Percentiles rank a stretch among this genome's conserved stretches.
phyloP scores from a whole-genome alignment of 345 rosid genomes.

The Brassica juncea region DNA sequence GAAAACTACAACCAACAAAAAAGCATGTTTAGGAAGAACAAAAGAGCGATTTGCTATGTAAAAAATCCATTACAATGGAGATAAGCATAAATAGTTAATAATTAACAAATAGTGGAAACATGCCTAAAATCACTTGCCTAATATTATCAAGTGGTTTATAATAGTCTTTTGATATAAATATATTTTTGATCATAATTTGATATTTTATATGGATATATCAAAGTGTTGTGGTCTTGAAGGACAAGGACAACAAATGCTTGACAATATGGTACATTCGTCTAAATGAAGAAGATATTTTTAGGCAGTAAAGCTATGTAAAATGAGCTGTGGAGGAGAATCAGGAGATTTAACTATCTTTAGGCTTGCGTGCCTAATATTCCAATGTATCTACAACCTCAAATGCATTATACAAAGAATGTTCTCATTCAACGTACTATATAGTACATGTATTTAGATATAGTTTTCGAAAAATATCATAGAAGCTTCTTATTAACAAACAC shows the following conservation, averaged over 20 bases:
- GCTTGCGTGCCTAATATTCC: conserved; percentile 40
- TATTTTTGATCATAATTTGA: background rate
- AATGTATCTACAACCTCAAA: conserved; percentile 24
- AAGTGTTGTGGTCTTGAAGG: conserved; percentile 27
- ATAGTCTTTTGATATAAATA: conserved; percentile 8
- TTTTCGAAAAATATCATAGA: conserved; percentile 7
- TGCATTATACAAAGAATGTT: conserved; percentile 17
- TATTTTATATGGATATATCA: background rate
- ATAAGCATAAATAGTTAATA: background rate
- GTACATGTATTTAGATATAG: background rate
- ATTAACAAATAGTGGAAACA: conserved; percentile 29
- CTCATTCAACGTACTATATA: conserved; percentile 14
- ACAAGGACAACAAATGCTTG: conserved; percentile 33
- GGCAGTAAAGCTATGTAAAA: conserved; percentile 37
- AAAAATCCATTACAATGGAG: background rate
- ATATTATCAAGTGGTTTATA: conserved; percentile 19
- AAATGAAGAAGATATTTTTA: conserved; percentile 16
- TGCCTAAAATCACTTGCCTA: conserved; percentile 32
- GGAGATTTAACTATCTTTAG: conserved; percentile 11
- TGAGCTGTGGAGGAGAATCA: conserved; percentile 23
- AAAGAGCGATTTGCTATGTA: background rate
- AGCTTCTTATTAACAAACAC: conserved; percentile 29
- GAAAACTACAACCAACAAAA: background rate
- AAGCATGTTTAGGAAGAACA: background rate
- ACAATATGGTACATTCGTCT: conserved; percentile 12